phyloP scores from a whole-genome alignment of 1,284 basidiomycete species.

The Papiliotrema flavescens region DNA sequence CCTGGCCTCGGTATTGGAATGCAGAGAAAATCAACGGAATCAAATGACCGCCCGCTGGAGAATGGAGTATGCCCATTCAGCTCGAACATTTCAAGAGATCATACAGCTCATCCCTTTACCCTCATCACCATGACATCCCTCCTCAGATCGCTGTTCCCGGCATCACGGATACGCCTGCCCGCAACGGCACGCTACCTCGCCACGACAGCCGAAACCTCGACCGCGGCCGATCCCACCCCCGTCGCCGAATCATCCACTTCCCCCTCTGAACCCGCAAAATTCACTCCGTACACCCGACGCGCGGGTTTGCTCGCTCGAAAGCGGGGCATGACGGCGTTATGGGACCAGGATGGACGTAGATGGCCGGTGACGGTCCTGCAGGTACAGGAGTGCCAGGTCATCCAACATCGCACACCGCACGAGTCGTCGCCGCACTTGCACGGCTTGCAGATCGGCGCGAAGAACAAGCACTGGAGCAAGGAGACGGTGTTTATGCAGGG shows the following conservation, averaged over 20 bases:
- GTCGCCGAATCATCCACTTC: constrained; percentile 3
- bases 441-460: constrained; percentile 79
- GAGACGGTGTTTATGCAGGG: constrained; percentile 73
- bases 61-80: background rate
- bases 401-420: constrained; percentile 40
- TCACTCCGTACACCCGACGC: constrained; percentile 81
- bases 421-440: constrained; percentile 59
- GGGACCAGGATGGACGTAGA: constrained; percentile 82
- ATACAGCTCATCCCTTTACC: background rate
- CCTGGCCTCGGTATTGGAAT: too few species aligned
- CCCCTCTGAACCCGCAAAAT: constrained; percentile 45
- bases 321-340: constrained; percentile 91
- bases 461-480: constrained; percentile 64
- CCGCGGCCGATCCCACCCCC: constrained; percentile 5
- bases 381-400: constrained; percentile 53
- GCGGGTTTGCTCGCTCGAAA: constrained; percentile 95
- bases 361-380: constrained; percentile 93
- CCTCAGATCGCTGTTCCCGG: background rate
- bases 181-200: background rate
- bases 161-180: background rate
- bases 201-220: constrained; percentile 11
- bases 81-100: background rate
- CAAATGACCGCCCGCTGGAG: too few species aligned
- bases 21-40: too few species aligned
- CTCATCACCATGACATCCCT: background rate